Percentiles rank a stretch among this genome's conserved stretches.
phyloP scores from a whole-genome alignment of 495 filamentous ascomycete genomes.

The Lasiosphaeris hirsuta region DNA sequence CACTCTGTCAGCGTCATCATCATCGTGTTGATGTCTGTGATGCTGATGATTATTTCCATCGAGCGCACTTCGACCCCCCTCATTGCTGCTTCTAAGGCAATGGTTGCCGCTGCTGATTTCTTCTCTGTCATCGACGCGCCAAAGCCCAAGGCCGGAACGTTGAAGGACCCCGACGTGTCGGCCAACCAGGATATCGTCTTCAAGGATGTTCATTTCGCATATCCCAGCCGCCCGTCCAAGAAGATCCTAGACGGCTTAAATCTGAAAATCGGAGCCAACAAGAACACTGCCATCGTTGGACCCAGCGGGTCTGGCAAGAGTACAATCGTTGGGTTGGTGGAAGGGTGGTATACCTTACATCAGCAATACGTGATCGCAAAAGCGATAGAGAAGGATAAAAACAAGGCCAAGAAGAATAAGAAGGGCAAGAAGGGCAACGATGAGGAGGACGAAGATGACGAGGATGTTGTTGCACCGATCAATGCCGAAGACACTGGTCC shows the following conservation, averaged over 20 bases:
- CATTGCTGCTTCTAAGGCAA: conserved; percentile 50
- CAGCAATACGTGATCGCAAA: conserved; percentile 48
- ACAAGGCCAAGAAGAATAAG: conserved; percentile 40
- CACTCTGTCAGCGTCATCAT: conserved; percentile 43
- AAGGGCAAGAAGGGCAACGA: conserved; percentile 23
- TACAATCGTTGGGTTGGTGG: conserved; percentile 85
- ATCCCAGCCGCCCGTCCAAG: conserved; percentile 64
- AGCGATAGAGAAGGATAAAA: conserved; percentile 42
- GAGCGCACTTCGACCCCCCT: conserved; percentile 51
- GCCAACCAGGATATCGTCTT: conserved; percentile 57
- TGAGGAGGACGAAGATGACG: conserved; percentile 30
- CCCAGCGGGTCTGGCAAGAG: conserved; percentile 85
- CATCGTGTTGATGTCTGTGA: conserved; percentile 54
- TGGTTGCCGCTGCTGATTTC: conserved; percentile 54
- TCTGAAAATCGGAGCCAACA: conserved; percentile 64
- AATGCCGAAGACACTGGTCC: conserved; percentile 36
- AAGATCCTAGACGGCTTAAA: conserved; percentile 56
- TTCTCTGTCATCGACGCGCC: conserved; percentile 57
- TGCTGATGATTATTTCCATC: conserved; percentile 52
- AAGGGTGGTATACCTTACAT: conserved; percentile 83
- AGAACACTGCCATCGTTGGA: conserved; percentile 85
- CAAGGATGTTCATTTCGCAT: conserved; percentile 60
- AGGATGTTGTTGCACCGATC: conserved; percentile 17
- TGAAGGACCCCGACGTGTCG: conserved; percentile 45
- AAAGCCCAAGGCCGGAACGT: conserved; percentile 38